phyloP scores from a whole-genome alignment of 768 basidiomycete species.

The Mycena maculata region DNA sequence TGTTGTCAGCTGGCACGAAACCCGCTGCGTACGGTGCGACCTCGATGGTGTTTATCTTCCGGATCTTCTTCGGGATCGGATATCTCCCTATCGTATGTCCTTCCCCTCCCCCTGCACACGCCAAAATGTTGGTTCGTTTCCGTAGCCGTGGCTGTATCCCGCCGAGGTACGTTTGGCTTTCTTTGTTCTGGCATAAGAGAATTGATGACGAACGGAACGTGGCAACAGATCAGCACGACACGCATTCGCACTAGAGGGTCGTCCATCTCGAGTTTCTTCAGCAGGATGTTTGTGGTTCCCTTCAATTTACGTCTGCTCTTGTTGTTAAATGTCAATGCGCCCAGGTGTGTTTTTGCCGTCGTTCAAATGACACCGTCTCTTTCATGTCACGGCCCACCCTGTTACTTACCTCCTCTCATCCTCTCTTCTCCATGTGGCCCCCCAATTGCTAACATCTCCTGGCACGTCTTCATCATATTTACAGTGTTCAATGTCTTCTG shows the following conservation, averaged over 20 bases:
- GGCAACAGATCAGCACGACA: constrained; percentile 49
- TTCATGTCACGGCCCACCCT: constrained; percentile 13
- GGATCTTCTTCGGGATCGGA: constrained; percentile 54
- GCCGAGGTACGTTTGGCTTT: constrained; percentile 3
- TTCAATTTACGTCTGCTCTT: background rate
- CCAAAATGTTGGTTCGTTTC: background rate
- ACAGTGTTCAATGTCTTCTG: constrained; percentile 57
- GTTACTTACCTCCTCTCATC: too few relatives aligned
- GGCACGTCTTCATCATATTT: constrained; percentile 59
- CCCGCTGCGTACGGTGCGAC: constrained; percentile 51
- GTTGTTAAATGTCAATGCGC: background rate
- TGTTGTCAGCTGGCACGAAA: constrained; percentile 50
- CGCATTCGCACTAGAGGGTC: constrained; percentile 50
- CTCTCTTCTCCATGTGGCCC: background rate
- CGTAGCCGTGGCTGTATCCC: constrained; percentile 22
- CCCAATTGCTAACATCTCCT: constrained; percentile 54
- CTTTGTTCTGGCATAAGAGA: background rate
- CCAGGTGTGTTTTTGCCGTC: constrained; percentile 51
- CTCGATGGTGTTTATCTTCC: constrained; percentile 55
- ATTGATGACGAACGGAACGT: background rate
- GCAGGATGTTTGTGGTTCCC: constrained; percentile 40
- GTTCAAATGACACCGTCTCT: constrained; percentile 56
- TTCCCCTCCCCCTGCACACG: background rate
- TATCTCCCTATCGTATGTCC: constrained; percentile 51
- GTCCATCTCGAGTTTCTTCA: constrained; percentile 48